Evolutionary conservation across 768 basidiomycete species (phyloP).

Genomic region (Tricholoma matsutake): DNA sequence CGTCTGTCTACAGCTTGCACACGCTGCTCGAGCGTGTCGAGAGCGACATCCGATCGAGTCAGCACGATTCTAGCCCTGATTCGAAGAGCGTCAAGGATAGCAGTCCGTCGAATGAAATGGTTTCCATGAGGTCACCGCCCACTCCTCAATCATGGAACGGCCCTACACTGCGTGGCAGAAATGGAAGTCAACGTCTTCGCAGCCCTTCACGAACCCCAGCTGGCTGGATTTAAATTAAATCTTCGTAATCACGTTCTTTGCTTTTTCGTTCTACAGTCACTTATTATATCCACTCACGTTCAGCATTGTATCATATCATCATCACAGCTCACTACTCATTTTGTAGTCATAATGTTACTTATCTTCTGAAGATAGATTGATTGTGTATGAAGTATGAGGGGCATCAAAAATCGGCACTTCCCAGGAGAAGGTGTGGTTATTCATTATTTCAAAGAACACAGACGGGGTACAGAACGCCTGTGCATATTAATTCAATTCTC

Average conservation of each 20-base stretch:
- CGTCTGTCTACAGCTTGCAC: slow-evolving; percentile 58
- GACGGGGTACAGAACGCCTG: not conserved
- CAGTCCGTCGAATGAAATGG: slow-evolving; percentile 10
- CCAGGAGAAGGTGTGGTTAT: no score
- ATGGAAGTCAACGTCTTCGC: slow-evolving; percentile 24
- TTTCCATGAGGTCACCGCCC: slow-evolving; percentile 30
- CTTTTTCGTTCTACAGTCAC: not conserved
- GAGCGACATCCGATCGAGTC: slow-evolving; percentile 23
- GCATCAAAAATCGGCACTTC: no score
- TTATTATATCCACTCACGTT: not conserved
- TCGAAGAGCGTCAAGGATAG: slow-evolving; percentile 16
- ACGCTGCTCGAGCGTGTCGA: slow-evolving; percentile 57
- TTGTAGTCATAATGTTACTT: not conserved
- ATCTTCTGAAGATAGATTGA: no score
- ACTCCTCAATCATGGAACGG: slow-evolving; percentile 47
- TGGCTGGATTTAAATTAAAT: slow-evolving; percentile 44
- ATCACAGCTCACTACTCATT: not conserved
- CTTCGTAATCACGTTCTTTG: not conserved
- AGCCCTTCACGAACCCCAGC: slow-evolving; percentile 32
- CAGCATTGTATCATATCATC: not conserved
- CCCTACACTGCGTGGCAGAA: slow-evolving; percentile 24
- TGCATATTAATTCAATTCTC: slow-evolving; percentile 13
- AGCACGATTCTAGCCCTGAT: slow-evolving; percentile 17
- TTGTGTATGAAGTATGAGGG: no score
- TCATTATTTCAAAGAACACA: not conserved